Evolutionary conservation across 192 early-diverging fungal species (phyloP), one percentile per base, ranked within the genome.

Genomic region (Coemansia sp.): DNA sequence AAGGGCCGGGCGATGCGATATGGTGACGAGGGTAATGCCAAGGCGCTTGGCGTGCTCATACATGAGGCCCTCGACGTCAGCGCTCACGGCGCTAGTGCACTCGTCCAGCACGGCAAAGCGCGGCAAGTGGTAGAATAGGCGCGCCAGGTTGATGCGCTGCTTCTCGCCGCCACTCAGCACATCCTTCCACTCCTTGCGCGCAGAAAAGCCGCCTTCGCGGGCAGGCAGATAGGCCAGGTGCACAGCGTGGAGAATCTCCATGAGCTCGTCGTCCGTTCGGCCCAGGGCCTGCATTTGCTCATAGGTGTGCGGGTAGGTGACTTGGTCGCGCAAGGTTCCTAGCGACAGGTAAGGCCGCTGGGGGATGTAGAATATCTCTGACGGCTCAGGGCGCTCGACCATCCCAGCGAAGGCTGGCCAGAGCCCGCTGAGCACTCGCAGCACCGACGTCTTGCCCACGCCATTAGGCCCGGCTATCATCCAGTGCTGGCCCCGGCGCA

Each of bases 401-500:
- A 86, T 83, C 58, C 91, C 88, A 28, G 87, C 93, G 84, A 92
- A 96, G 20, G 90, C 90, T 18, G 96, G 94, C 97, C 96, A 99
- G 52, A 99, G 85, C 2, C 93, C 94, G 63, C 91, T 92, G n/a
- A 99, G 83, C 59, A 99, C 94, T 53, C 96, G 93, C 85, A 97
- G 92, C 62, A 99, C 76, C 35, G 93, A 92, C 13, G 88, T 89
- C 83, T 95, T 96, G 36, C 95, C 95, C 28, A 90, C 90, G 25
- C 97, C 95, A 76, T 97, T 99, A 60, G 97, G 95, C 8, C 95
- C 97, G 14, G 93, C 87, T 68, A 97, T 92, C 81, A 99, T 81
- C 66, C 95, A 84, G 72, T 97, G 93, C 90, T 92, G 90, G 59
- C 96, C 95, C 20, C 92, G 90, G 64, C 89, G 86, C 65, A 96